Base-by-base conservation (phyloP, 768 basidiomycete genomes). In the Vararia minispora region DNA sequence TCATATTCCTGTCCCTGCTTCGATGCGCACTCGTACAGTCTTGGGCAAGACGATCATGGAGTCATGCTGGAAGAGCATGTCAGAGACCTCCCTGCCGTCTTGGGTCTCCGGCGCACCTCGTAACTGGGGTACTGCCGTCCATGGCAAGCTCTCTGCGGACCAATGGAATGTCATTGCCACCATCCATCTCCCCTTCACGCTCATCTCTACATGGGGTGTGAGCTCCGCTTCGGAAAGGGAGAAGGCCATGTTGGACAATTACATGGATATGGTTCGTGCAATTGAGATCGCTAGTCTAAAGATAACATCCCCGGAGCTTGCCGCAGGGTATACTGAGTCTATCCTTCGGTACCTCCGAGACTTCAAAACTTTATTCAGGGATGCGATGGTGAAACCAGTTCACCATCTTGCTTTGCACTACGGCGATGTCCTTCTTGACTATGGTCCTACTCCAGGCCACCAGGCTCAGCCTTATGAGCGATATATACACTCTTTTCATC, bases 91-190 rank as follows among this genome's bases (percentile, higher is more conserved):
- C 17, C 46, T 60, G 3, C 62, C 59, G 0, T 48, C 46, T 0
- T 64, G 62, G 59, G 44, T 64, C 3, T 46, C 41, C 0, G 38
- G 38, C 5, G 58, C 53, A 1, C 62, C 63, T 3, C 37, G n/a
- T 1, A 50, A 58, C 28, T 58, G 59, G 54, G 60, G 60, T 0
- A 58, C 56, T 2, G 28, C 53, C 0, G 18, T 44, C 1, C 48
- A 48, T 5, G 60, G 62, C 0, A 60, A 60, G 33, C 51, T 64
- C 4, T 60, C 48, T 26, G 61, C 61, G 0, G 55, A 64, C 28
- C 55, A 66, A 22, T 65, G 59, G 57, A 35, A 58, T 4, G 51
- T 51, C 2, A 41, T 55, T 3, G 56, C 55, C 39, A 51, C 52
- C 0, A 50, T 66, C 13, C 54, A 61, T 37, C 37, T 65, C 0